phyloP scores from a whole-genome alignment of 306 rosid species.

The Fragaria nilgerrensis region DNA sequence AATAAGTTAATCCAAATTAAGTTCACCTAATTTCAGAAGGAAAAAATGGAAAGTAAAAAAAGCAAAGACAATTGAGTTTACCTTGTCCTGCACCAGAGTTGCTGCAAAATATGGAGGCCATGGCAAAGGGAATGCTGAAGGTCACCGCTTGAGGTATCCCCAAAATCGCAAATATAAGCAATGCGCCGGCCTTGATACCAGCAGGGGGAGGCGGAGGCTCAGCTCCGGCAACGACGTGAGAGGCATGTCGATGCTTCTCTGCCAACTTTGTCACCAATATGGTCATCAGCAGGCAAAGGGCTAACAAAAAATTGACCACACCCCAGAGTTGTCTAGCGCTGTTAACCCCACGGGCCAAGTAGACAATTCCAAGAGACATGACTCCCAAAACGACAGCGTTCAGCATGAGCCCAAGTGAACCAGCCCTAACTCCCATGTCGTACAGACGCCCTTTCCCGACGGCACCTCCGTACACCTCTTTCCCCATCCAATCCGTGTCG shows the following conservation, averaged over 20 bases:
- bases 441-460: neutral
- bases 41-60: neutral
- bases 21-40: neutral
- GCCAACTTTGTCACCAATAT: neutral
- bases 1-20: neutral
- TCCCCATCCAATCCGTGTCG: neutral
- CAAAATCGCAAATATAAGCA: neutral
- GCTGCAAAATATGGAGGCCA: slow-evolving; percentile 10
- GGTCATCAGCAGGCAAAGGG: neutral
- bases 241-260: neutral
- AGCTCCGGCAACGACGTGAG: neutral
- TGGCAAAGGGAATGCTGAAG: neutral
- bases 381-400: neutral
- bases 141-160: neutral
- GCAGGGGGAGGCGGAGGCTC: neutral
- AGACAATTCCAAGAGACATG: neutral
- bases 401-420: slow-evolving; percentile 2
- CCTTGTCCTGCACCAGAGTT: slow-evolving; percentile 6
- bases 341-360: neutral
- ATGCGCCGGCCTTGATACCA: neutral
- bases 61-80: neutral
- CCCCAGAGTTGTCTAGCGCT: neutral
- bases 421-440: slow-evolving; percentile 7
- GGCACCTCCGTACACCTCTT: neutral
- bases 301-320: neutral